Conservation (phyloP, 2,329 filamentous ascomycete species). For the Paecilomyces sp. region DNA sequence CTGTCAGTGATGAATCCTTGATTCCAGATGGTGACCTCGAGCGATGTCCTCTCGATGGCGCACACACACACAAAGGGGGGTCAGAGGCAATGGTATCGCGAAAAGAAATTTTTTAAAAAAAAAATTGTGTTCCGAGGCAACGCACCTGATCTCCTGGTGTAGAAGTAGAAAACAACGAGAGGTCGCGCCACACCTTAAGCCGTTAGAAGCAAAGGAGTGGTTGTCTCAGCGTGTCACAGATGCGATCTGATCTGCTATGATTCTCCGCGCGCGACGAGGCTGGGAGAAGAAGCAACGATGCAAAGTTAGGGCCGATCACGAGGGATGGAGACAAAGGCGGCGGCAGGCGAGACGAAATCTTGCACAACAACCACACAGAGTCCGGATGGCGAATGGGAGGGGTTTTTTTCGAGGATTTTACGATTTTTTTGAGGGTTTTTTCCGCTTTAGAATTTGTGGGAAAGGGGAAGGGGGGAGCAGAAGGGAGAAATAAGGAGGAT, state of each 20-base stretch:
- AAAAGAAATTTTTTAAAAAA: background rate
- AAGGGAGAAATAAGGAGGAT: constrained; percentile 14
- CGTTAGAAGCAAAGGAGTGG: background rate
- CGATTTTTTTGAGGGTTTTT: constrained; percentile 32
- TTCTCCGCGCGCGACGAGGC: constrained; percentile 1
- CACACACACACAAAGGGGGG: background rate
- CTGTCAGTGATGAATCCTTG: background rate
- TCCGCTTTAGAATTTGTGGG: constrained; percentile 20
- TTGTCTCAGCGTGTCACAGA: background rate
- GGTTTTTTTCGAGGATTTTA: constrained; percentile 32
- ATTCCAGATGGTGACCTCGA: background rate
- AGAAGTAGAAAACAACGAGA: background rate
- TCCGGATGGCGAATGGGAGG: constrained; percentile 6
- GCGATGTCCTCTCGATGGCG: constrained; percentile 5
- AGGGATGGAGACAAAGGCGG: constrained; percentile 4
- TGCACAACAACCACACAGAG: constrained; percentile 25
- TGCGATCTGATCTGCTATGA: background rate
- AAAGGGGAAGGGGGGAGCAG: constrained; percentile 17
- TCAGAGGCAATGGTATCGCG: background rate
- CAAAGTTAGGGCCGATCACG: constrained; percentile 9
- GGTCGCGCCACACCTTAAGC: background rate
- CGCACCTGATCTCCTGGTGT: background rate
- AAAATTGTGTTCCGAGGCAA: background rate
- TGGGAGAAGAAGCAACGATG: constrained; percentile 1
- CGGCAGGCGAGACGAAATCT: constrained; percentile 1